Base-by-base conservation (phyloP, 1,284 basidiomycete species). In the Puccinia coronata region DNA sequence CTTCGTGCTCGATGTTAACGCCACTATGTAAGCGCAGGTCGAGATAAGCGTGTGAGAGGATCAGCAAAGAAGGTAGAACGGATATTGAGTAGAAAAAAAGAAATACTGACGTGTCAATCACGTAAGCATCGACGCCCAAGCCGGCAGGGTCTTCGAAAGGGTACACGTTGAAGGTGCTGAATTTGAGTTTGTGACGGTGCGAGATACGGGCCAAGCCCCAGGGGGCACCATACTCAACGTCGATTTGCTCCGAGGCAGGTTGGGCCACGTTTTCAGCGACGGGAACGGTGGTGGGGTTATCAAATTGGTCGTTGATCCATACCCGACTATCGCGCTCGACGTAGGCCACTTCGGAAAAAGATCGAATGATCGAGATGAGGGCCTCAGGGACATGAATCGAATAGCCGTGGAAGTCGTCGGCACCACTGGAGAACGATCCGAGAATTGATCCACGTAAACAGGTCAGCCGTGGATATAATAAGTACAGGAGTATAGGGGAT, bases 181-280 rank as follows among this genome's bases (percentile, higher is more conserved):
- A 92, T 36, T 88, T 88, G 36, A 99, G 91, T 85, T 88, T 90
- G 31, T 89, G 84, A 79, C 95, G 92, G 88, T 99, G 97, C 83
- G 94, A 96, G 86, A 99, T 91, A 82, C 97, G 93, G 69, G 96
- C 96, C 57, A 99, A 92, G 86, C 97, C 95, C 93, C 94, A 84
- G 53, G 81, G 57, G 20, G 47, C 67, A 23, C 59, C 69, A 59
- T 72, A 41, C 78, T 61, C 82, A 28, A 67, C 57, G 67, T 83
- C 83, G 78, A 82, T 51, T 18, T 41, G 49, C 25, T 76, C 57
- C 1, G 67, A 67, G 36, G 51, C 59, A 71, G 51, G 39, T 57
- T 41, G 31, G 23, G 47, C 71, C 51, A 63, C 28, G 18, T 47
- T 57, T 41, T 80, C 79, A 3, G 47, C 71, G 8, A 69, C 76